These are phyloP conservation scores for Lophiostoma macrostomum DNA, from an alignment of 495 filamentous ascomycete species.

Conservation along the genomic window DNA sequence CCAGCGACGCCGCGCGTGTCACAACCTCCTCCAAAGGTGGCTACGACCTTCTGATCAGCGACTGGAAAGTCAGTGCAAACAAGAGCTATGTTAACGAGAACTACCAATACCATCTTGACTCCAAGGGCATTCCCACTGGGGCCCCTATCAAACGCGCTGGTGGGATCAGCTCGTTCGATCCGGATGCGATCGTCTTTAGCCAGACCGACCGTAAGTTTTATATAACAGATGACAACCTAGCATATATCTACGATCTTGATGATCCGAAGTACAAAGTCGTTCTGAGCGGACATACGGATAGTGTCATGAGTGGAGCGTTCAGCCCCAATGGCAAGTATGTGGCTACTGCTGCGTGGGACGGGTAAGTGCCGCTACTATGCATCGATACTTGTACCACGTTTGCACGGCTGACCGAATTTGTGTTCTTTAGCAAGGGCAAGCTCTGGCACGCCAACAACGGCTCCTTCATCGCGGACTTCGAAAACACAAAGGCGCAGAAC, in stretches of 20 bases:
- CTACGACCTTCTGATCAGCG: not conserved
- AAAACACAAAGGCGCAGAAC: not conserved
- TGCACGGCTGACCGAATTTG: no score
- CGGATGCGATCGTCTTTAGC: not conserved
- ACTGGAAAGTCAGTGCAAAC: not conserved
- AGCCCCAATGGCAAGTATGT: slow-evolving; percentile 7
- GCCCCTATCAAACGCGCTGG: not conserved
- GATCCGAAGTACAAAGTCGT: slow-evolving; percentile 1
- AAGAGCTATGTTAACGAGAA: no score
- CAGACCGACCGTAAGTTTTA: not conserved
- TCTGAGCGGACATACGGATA: not conserved
- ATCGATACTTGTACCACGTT: no score
- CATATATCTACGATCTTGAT: not conserved
- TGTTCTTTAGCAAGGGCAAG: no score
- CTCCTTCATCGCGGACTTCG: not conserved
- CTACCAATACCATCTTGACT: no score
- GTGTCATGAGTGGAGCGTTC: not conserved
- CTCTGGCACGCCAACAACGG: slow-evolving; percentile 6
- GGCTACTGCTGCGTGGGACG: slow-evolving; percentile 4
- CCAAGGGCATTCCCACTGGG: not conserved
- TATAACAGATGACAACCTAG: not conserved
- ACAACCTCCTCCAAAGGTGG: not conserved
- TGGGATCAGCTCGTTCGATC: not conserved
- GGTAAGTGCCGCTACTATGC: no score
- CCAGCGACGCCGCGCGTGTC: not conserved